Evolutionary conservation across 2,329 filamentous ascomycete genomes (phyloP).

Genomic region (Xylariaceae sp.): DNA sequence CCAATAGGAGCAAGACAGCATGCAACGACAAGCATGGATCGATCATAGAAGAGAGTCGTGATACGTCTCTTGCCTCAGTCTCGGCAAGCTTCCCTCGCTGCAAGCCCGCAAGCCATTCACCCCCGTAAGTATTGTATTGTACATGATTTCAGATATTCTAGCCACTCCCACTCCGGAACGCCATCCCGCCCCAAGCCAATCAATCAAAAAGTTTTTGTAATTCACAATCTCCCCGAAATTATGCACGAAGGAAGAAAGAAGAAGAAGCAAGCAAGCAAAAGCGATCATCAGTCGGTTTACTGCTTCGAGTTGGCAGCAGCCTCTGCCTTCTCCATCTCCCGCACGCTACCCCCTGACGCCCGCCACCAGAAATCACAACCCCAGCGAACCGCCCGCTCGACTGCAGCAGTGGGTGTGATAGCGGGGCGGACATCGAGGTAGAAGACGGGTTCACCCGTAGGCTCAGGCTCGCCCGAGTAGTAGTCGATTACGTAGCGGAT

Average conservation of each 20-base stretch:
- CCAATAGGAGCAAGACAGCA: conserved; percentile 15
- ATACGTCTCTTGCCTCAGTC: conserved; percentile 8
- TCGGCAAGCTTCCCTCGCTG: neutral
- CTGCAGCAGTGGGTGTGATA: conserved; percentile 70
- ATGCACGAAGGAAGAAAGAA: neutral
- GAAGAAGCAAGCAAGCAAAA: neutral
- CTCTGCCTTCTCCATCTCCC: conserved; percentile 37
- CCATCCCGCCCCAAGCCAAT: conserved; percentile 6
- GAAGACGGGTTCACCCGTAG: conserved; percentile 87
- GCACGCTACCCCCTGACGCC: conserved; percentile 67
- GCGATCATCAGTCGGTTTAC: neutral
- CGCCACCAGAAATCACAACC: conserved; percentile 92
- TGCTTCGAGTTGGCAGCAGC: neutral
- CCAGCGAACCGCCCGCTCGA: conserved; percentile 82
- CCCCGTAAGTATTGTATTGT: conserved; percentile 1
- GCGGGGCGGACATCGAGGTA: conserved; percentile 92
- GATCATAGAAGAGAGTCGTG: conserved; percentile 18
- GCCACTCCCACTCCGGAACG: conserved; percentile 6
- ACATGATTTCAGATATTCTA: neutral
- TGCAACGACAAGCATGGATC: conserved; percentile 1
- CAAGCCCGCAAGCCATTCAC: neutral
- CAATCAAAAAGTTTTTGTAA: neutral
- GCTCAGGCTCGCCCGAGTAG: conserved; percentile 77
- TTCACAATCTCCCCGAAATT: neutral
- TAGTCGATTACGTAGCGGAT: conserved; percentile 96